Base-by-base conservation (phyloP, 305 asterid species). In the Rubia tinctorum region DNA sequence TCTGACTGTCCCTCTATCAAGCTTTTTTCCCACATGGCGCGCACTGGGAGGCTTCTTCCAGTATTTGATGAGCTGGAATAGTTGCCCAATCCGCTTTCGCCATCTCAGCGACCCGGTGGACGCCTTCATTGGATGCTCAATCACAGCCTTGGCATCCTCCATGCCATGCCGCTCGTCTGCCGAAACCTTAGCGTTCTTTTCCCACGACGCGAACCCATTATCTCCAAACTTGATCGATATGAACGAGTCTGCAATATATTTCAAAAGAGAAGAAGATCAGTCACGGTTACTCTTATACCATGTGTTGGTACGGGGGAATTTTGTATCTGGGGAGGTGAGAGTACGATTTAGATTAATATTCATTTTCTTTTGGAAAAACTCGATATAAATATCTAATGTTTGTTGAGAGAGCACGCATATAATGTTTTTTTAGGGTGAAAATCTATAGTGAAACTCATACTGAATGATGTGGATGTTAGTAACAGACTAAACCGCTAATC, bases 201-300 rank as follows among this genome's bases (percentile, higher is more conserved):
- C 96, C 98, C 98, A 93, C 71, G 89, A 87, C 30, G 88, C 87
- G 76, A 80, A 86, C 8, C 96, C 96, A 78, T 88, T 87, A 20
- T 84, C 95, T 80, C 83, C 98, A 79, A 93, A 91, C 80, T 91
- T 91, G 64, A 93, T 91, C 63, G 98, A 89, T 90, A 90, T 93
- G 73, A 88, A 93, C 27, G 98, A 87, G 18, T 91, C 98, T 93
- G 85, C 77, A 84, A 39, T 76, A 85, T 37, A 30, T 17, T 17
- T 55, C 39, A 34, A 5, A 17, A 55, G 20, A 55, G 20, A 55
- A 12, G 9, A 45, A 12, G 39, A 34, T 34, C 39, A 34, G 39
- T 34, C 39, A 34, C 39, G 3, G 5, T 34, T 34, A 34, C 39
- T 34, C 39, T 34, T 34, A 34, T 34, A 27, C 30, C 2, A 34